Evolutionary conservation across 176 grass and related monocot genomes (phyloP).

Genomic region (Elaeis guineensis): DNA sequence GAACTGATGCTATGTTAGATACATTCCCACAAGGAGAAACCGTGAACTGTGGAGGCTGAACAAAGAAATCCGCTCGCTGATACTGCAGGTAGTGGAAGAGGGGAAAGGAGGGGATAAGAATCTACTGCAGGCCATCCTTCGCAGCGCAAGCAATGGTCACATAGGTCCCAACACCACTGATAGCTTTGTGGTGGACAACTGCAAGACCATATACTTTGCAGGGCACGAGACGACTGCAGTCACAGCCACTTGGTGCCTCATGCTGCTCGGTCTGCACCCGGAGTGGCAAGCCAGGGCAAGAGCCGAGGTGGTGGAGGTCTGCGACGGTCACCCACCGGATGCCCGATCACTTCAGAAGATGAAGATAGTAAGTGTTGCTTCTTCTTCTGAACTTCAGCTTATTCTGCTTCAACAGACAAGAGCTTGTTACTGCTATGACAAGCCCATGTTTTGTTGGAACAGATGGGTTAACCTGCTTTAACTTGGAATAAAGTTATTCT

Average conservation of each 20-base stretch:
- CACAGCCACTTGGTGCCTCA: conserved; percentile 75
- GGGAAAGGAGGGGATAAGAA: conserved; percentile 47
- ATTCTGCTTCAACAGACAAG: no score
- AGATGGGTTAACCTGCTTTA: no score
- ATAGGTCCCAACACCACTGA: conserved; percentile 36
- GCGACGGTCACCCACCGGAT: conserved; percentile 24
- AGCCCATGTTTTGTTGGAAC: no score
- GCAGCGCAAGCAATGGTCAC: conserved; percentile 38
- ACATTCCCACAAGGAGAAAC: conserved; percentile 51
- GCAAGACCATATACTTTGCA: conserved; percentile 98
- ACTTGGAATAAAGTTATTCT: no score
- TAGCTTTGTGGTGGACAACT: conserved; percentile 90
- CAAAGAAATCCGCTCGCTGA: conserved; percentile 58
- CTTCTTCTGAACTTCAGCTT: no score
- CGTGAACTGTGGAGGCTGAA: conserved; percentile 65
- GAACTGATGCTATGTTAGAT: conserved; percentile 15
- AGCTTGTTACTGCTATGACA: no score
- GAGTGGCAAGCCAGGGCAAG: conserved; percentile 78
- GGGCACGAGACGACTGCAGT: conserved; percentile 88
- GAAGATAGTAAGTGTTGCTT: conserved; percentile 49
- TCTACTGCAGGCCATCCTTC: conserved; percentile 63
- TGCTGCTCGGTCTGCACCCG: conserved; percentile 82
- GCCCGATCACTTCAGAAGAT: conserved; percentile 74
- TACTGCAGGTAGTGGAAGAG: conserved; percentile 61
- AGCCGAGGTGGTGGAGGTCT: conserved; percentile 41